These are phyloP conservation scores for Rhizophora mangle DNA, from an alignment of 345 rosid species.

Conservation along the genomic window DNA sequence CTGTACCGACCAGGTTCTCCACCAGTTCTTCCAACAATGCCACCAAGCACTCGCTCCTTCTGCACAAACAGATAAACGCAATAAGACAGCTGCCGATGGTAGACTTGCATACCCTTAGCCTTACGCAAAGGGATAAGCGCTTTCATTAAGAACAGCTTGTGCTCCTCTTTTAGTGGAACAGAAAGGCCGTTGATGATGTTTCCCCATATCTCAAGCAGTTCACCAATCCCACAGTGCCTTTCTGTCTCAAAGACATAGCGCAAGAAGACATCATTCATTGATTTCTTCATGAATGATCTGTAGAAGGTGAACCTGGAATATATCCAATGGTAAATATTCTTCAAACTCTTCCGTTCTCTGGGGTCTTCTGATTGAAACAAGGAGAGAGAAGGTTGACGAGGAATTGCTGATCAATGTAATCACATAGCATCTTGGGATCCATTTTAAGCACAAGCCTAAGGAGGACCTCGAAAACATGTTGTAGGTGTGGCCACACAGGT, in stretches of 20 bases:
- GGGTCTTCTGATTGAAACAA: conserved; percentile 62
- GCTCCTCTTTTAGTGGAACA: conserved; percentile 61
- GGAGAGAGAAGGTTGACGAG: conserved; percentile 34
- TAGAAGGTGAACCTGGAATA: conserved; percentile 47
- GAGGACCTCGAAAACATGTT: conserved; percentile 44
- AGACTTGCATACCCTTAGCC: conserved; percentile 42
- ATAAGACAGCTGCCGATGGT: conserved; percentile 48
- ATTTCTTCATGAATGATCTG: conserved; percentile 55
- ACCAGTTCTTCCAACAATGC: conserved; percentile 52
- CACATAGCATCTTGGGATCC: conserved; percentile 42
- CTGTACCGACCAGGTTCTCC: conserved; percentile 57
- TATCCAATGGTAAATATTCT: conserved; percentile 56
- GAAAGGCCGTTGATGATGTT: conserved; percentile 64
- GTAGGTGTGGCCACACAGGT: conserved; percentile 56
- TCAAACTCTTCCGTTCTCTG: conserved; percentile 50
- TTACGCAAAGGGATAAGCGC: conserved; percentile 62
- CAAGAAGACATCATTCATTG: conserved; percentile 53
- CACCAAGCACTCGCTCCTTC: conserved; percentile 58
- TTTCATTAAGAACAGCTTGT: conserved; percentile 57
- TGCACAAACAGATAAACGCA: conserved; percentile 60
- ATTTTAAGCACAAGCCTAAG: conserved; percentile 30
- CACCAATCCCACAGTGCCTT: conserved; percentile 49
- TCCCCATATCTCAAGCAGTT: conserved; percentile 62
- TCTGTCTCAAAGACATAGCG: conserved; percentile 41
- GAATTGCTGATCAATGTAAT: conserved; percentile 40